Evolutionary conservation across 805 yeast genomes (phyloP), one percentile per base, ranked within the genome.

Genomic region (Candida xyloterini): DNA sequence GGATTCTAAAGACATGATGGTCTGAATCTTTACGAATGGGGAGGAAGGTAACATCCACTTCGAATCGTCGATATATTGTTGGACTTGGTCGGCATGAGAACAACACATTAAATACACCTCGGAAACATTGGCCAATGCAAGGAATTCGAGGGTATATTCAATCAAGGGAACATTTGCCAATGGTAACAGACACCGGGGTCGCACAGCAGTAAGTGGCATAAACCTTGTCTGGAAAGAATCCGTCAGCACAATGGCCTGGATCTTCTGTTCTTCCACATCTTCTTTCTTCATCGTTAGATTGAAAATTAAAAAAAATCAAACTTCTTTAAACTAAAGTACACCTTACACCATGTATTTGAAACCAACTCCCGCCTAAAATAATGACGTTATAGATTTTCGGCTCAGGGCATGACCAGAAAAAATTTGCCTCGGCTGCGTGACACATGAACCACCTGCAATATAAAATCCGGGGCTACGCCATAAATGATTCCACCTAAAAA

Each of bases 211-310:
- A 49, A 93, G 69, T 7, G 99, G 99, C 85, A 84, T 81, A 63
- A 93, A 93, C 52, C 96, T 72, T 1, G 93, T 83, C 62, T 90
- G 86, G 54, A 86, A 93, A 15, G 96, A 86, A 64, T 93, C 99
- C 11, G 96, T 87, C 52, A 93, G 75, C 15, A 93, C 96, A 44
- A 93, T 81, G 5, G 99, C 99, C 67, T 91, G 98, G 41, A 93
- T 72, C 53, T 90, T 73, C 47, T 83, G 67, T 44, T 80, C 87
- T 52, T 76, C 43, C 14, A 40, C 25, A 10, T 26, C 36, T 33
- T 38, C 42, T 15, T 38, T 38, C 42, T 38, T 38, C 42, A 38
- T 38, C 9, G 14, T 9, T 7, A 22, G 11, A 23, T 16, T 25
- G 38, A 16, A 30, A 40, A 27, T 15, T 39, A 35, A 40, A 40